Evolutionary conservation across 352 stramenopile genomes (phyloP), one percentile per base, ranked within the genome.

Genomic region (Globisporangium okanoganense): DNA sequence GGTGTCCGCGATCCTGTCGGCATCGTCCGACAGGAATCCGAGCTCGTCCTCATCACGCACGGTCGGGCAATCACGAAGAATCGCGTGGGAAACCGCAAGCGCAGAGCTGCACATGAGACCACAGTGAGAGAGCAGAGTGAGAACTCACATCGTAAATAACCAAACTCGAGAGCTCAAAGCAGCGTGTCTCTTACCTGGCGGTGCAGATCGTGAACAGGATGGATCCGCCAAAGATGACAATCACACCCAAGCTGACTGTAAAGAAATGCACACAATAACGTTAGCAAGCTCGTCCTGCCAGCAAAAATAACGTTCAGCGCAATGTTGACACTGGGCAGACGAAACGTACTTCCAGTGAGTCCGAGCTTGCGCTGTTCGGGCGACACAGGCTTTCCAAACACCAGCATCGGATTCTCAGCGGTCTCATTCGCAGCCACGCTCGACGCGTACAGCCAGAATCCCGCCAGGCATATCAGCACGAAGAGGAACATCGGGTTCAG

Each of bases 401-500:
- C 71, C 61, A 88, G 81, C 54, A 88, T 85, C 38, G 79, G 82
- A 45, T 88, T 87, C 31, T 90, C 80, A 12, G 79, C 74, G 12
- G 79, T 82, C 64, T 95, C 85, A 22, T 75, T 84, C 27, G 79
- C 76, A 31, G 80, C 79, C 36, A 73, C 73, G 49, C 81, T 90
- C 54, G 84, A 86, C 43, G 82, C 78, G 61, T 95, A 92, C 31
- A 91, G 73, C 85, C 85, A 95, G 41, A 90, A 91, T 45, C 76
- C 85, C 20, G 63, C 77, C 45, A 95, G 48, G 62, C 85, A 95
- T 54, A 95, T 93, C 35, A 95, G 72, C 22, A 92, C 82, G 71
- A 95, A 95, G 10, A 95, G 70, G 61, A 95, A 95, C 58, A 95
- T 82, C 61, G 85, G 85, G 64, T 95, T 95, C 47, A 95, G 56